Evolutionary conservation across 768 basidiomycete species (phyloP).

Genomic region (Pleurotus platypus): DNA sequence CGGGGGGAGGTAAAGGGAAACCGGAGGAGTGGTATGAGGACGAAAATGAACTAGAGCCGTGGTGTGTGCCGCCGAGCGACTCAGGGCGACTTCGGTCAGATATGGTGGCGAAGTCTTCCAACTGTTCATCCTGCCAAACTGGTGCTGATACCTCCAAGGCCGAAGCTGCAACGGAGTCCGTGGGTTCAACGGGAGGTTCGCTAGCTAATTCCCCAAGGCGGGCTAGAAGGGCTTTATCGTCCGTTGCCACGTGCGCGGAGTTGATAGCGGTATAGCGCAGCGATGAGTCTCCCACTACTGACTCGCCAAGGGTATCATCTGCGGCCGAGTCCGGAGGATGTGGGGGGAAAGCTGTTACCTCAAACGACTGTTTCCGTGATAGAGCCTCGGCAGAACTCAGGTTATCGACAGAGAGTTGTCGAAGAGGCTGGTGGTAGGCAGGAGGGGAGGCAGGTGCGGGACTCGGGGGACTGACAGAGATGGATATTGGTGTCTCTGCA

Average conservation of each 20-base stretch:
- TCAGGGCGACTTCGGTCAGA: constrained; percentile 6
- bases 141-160: constrained; percentile 40
- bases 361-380: constrained; percentile 11
- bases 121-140: constrained; percentile 48
- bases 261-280: constrained; percentile 24
- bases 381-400: constrained; percentile 6
- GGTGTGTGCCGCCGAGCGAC: not conserved
- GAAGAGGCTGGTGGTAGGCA: constrained; percentile 39
- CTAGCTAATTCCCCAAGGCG: constrained; percentile 49
- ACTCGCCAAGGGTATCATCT: not conserved
- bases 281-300: not conserved
- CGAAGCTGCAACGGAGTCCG: constrained; percentile 14
- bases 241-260: constrained; percentile 60
- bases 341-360: constrained; percentile 14
- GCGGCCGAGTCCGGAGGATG: not conserved
- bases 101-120: constrained; percentile 29
- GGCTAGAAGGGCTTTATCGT: constrained; percentile 60
- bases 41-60: not conserved
- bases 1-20: constrained; percentile 40
- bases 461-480: constrained; percentile 16
- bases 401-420: constrained; percentile 7
- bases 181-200: constrained; percentile 38
- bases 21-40: constrained; percentile 18
- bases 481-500: constrained; percentile 9
- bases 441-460: constrained; percentile 30